Conservation (phyloP, 305 asterid species). For the Andrographis paniculata region DNA sequence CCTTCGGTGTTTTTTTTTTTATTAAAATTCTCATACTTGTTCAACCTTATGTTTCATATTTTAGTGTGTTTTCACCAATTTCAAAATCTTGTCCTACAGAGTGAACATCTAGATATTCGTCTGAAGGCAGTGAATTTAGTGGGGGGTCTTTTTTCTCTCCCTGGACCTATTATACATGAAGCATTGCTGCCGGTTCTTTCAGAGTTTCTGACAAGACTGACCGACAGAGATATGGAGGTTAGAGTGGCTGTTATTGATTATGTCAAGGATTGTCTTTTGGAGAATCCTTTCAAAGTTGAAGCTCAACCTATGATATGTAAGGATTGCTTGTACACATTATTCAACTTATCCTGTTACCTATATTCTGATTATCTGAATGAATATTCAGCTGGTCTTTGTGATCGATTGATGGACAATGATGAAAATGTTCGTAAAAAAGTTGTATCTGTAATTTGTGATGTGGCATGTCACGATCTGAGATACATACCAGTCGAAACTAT, state of each 20-base stretch:
- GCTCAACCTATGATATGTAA: slow-evolving; percentile 80
- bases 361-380: slow-evolving; percentile 23
- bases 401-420: slow-evolving; percentile 81
- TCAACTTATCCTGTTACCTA: slow-evolving; percentile 10
- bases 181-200: slow-evolving; percentile 69
- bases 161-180: slow-evolving; percentile 58
- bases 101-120: slow-evolving; percentile 77
- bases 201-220: slow-evolving; percentile 84
- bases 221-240: slow-evolving; percentile 80
- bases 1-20: too few species aligned
- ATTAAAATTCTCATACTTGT: too few species aligned
- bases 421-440: slow-evolving; percentile 92
- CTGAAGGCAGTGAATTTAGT: slow-evolving; percentile 79
- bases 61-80: slow-evolving; percentile 21
- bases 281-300: slow-evolving; percentile 65
- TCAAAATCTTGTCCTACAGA: slow-evolving; percentile 41
- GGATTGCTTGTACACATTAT: slow-evolving; percentile 19
- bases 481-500: slow-evolving; percentile 65
- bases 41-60: slow-evolving; percentile 13
- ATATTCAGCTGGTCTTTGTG: slow-evolving; percentile 80
- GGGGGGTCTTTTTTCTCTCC: slow-evolving; percentile 79
- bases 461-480: slow-evolving; percentile 52
- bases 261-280: slow-evolving; percentile 65
- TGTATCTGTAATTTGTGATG: slow-evolving; percentile 81
- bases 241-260: slow-evolving; percentile 83